Percentiles rank a stretch among this genome's conserved stretches.
phyloP scores from a whole-genome alignment of 192 early-diverging fungal genomes.

The Gryganskiella cystojenkinii region DNA sequence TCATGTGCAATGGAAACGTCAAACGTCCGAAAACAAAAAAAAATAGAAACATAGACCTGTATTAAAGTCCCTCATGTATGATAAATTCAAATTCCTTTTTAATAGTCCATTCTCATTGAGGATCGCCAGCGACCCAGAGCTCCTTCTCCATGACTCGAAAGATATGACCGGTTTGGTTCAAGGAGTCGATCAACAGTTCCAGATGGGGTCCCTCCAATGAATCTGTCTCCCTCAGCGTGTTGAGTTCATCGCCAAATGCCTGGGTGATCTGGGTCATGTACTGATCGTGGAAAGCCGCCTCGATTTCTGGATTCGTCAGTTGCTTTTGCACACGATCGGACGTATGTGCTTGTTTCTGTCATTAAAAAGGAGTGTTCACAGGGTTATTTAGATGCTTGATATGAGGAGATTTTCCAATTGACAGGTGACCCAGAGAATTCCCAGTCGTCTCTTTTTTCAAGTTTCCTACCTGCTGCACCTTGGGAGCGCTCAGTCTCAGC shows the following conservation, averaged over 20 bases:
- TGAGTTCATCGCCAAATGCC: slow-evolving; percentile 49
- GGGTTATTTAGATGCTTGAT: neutral
- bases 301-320: slow-evolving; percentile 45
- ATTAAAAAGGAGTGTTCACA: neutral
- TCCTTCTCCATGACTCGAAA: slow-evolving; percentile 41
- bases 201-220: slow-evolving; percentile 36
- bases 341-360: slow-evolving; percentile 41
- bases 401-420: no score
- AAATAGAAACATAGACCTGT: no score
- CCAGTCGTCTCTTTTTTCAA: no score
- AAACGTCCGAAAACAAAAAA: no score
- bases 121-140: slow-evolving; percentile 37
- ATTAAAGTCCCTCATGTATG: neutral
- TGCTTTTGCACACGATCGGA: slow-evolving; percentile 45
- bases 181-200: slow-evolving; percentile 49
- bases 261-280: slow-evolving; percentile 50
- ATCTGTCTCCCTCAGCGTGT: slow-evolving; percentile 47
- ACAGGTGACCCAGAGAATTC: no score
- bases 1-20: no score
- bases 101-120: neutral
- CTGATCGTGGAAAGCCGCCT: slow-evolving; percentile 40
- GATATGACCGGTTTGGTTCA: slow-evolving; percentile 50
- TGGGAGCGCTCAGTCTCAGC: slow-evolving; percentile 12
- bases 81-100: neutral
- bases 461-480: slow-evolving; percentile 13